phyloP scores from a whole-genome alignment of 306 rosid genomes.

The Hylodesmum podocarpum region DNA sequence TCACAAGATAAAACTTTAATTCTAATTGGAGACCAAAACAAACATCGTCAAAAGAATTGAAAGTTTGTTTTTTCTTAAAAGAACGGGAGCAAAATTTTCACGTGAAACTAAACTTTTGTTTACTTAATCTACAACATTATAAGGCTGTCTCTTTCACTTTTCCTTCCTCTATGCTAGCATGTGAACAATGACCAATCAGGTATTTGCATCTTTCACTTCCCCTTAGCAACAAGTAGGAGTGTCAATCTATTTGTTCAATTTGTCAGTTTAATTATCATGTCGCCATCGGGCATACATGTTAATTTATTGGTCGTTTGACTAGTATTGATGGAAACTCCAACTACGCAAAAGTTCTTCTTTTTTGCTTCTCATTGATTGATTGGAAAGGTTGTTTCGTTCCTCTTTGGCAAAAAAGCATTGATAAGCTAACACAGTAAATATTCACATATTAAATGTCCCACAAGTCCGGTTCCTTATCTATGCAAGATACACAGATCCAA shows the following conservation, averaged over 20 bases:
- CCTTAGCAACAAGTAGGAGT: background rate
- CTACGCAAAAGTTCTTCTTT: background rate
- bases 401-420: background rate
- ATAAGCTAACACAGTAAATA: background rate
- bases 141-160: background rate
- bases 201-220: background rate
- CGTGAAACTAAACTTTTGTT: background rate
- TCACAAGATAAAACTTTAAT: no score
- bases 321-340: constrained; percentile 20
- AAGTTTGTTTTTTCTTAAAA: no score
- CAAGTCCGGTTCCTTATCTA: background rate
- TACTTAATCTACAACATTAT: background rate
- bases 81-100: background rate
- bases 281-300: background rate
- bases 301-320: constrained; percentile 20
- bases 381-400: constrained; percentile 5
- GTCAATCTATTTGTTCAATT: background rate
- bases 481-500: constrained; percentile 16
- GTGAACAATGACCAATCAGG: background rate
- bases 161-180: background rate
- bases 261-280: constrained; percentile 7
- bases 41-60: no score
- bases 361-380: background rate
- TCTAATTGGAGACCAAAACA: no score
- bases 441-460: background rate